Evolutionary conservation across 2,329 filamentous ascomycete genomes (phyloP), one percentile per base, ranked within the genome.

Genomic region (Colletotrichum sp.): DNA sequence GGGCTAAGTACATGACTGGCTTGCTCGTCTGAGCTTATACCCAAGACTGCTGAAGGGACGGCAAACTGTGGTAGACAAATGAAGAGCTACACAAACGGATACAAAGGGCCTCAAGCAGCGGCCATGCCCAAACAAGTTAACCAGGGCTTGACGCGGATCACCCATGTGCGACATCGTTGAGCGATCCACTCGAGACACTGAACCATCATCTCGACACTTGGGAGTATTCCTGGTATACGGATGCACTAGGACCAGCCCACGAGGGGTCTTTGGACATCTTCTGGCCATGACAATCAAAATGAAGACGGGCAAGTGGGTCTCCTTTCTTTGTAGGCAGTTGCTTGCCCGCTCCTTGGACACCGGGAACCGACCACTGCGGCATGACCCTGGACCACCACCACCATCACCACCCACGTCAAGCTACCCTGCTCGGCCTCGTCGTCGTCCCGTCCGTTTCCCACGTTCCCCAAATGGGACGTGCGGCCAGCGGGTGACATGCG

Each of bases 141-240:
- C n/a, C 29, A 58, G 67, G 74, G 38, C 62, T 67, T 62, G 69
- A 67, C 61, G 61, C 70, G 63, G 72, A 72, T 69, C 63, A 43
- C 61, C 68, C 64, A 74, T 75, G 75, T 73, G 73, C 73, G 66
- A 73, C 75, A 70, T 76, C 63, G 66, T 69, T 70, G 68, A 66
- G 33, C 36, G 73, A 73, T 73, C 69, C 73, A 68, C 73, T 68
- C 24, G 34, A 59, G 21, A 62, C 47, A 18, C 59, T 47, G 54
- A 62, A 21, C 54, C 47, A 64, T 75, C 36, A 73, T 70, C 61
- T 73, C 55, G 31, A 73, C 43, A 58, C 63, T 63, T 74, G 72
- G 72, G 47, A 55, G 33, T 36, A 27, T 34, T 33, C 64, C 59
- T 61, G 57, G 57, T 61, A 31, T 61, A 34, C 51, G 47, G 69